Evolutionary conservation across 2,329 filamentous ascomycete species (phyloP), one percentile per base, ranked within the genome.

Genomic region (Zopfia rhizophila): DNA sequence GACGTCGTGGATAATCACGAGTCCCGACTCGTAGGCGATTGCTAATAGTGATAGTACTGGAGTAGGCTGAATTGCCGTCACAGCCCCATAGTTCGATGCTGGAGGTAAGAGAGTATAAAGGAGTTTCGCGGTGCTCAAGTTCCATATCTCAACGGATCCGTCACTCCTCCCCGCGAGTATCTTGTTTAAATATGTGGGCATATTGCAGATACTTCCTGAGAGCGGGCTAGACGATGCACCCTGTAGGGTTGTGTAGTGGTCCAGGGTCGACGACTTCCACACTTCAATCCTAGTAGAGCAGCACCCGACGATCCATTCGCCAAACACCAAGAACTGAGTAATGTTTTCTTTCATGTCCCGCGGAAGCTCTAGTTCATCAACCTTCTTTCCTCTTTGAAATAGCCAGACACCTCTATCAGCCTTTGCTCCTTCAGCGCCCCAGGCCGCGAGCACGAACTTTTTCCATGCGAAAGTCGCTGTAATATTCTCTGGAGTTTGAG

Each of bases 161-260:
- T 99, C 91, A 53, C 83, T 83, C 61, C 91, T 86, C 7, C 91
- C 95, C 3, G 91, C 89, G 56, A 97, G 91, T 31, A 99, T 83
- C 73, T 99, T 99, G 79, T 99, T 99, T 50, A 99, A 74, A 71
- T 91, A 96, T 0, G 94, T 97, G 1, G 93, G 92, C 87, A 97
- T 91, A 62, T 84, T 95, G 67, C 86, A 88, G 58, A 96, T 82
- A 37, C 87, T 85, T 17, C 89, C 89, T 0, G 89, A 91, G 45
- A 97, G 84, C 56, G 86, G 77, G 57, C 85, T 87, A 43, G 83
- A 82, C 14, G 81, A 81, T 22, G 83, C 78, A 51, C 75, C 76
- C 18, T 77, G 74, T 35, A 97, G 79, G 0, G 90, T 92, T 0
- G 93, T 96, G 73, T 97, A 96, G 70, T 97, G 90, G 70, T 97